Conservation (phyloP, 2,329 filamentous ascomycete species). For the Sphaerostilbella broomeana region DNA sequence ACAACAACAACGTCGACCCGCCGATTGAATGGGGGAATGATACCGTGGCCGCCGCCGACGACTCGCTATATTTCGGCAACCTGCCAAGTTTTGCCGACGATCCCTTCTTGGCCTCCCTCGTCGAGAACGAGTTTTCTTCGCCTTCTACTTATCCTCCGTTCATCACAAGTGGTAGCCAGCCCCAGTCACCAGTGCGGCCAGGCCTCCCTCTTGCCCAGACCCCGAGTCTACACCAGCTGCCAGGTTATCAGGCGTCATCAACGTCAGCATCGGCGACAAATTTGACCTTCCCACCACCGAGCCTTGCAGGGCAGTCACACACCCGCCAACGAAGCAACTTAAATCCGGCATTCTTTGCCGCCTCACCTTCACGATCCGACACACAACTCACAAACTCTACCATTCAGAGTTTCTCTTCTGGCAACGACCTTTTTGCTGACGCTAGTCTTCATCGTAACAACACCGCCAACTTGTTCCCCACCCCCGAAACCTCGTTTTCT, state of each 20-base stretch:
- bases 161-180: constrained; percentile 14
- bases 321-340: neutral
- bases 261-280: constrained; percentile 8
- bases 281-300: neutral
- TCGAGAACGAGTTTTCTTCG: constrained; percentile 28
- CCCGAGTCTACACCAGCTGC: constrained; percentile 7
- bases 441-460: no score
- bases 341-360: constrained; percentile 11
- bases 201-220: neutral
- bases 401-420: constrained; percentile 23
- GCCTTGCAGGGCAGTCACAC: neutral
- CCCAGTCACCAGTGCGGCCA: constrained; percentile 12
- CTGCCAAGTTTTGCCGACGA: no score
- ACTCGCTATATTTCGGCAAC: no score
- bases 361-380: constrained; percentile 18
- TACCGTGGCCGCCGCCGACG: neutral
- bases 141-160: constrained; percentile 31
- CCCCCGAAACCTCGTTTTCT: constrained; percentile 23
- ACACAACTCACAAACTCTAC: constrained; percentile 16
- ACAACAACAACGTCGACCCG: no score
- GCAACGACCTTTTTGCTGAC: constrained; percentile 24
- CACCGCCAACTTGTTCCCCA: constrained; percentile 21
- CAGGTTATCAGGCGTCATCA: constrained; percentile 6
- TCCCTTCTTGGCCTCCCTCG: constrained; percentile 21
- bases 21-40: neutral